A percentile compares a stretch with the other conserved stretches of the same genome.
phyloP scores from a whole-genome alignment of 1,139 yeast species.

The Debaryomyces sp. region DNA sequence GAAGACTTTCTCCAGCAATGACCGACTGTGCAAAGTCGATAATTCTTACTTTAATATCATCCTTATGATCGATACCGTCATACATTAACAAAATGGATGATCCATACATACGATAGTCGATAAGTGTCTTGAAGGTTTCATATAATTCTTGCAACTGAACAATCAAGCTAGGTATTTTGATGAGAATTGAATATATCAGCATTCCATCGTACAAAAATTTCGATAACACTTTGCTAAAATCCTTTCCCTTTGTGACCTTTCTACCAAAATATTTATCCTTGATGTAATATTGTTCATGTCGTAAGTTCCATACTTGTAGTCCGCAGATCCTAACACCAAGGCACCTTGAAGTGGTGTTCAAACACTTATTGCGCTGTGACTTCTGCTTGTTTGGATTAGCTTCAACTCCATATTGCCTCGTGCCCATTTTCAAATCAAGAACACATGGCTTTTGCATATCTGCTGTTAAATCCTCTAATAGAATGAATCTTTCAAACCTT shows the following conservation, averaged over 20 bases:
- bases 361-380: slow-evolving; percentile 84
- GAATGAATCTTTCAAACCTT: slow-evolving; percentile 75
- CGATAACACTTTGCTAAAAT: slow-evolving; percentile 72
- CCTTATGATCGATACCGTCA: slow-evolving; percentile 55
- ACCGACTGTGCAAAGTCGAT: slow-evolving; percentile 97
- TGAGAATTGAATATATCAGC: slow-evolving; percentile 57
- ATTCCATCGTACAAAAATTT: slow-evolving; percentile 81
- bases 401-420: slow-evolving; percentile 96
- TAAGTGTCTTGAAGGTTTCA: slow-evolving; percentile 53
- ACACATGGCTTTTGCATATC: slow-evolving; percentile 88
- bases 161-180: slow-evolving; percentile 69
- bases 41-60: slow-evolving; percentile 60
- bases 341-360: slow-evolving; percentile 73
- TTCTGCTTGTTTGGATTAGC: slow-evolving; percentile 71
- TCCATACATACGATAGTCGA: slow-evolving; percentile 91
- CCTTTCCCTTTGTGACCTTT: slow-evolving; percentile 67
- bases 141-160: slow-evolving; percentile 61
- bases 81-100: slow-evolving; percentile 86
- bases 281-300: slow-evolving; percentile 50
- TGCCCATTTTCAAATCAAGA: slow-evolving; percentile 95
- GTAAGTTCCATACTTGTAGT: slow-evolving; percentile 77
- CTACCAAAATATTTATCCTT: slow-evolving; percentile 95
- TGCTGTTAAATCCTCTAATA: slow-evolving; percentile 89
- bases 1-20: slow-evolving; percentile 56
- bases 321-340: slow-evolving; percentile 96